A percentile compares a stretch with the other conserved stretches of the same genome.
Evolutionary conservation across 768 basidiomycete genomes (phyloP).

Genomic region (Rhizopogon vinicolor): DNA sequence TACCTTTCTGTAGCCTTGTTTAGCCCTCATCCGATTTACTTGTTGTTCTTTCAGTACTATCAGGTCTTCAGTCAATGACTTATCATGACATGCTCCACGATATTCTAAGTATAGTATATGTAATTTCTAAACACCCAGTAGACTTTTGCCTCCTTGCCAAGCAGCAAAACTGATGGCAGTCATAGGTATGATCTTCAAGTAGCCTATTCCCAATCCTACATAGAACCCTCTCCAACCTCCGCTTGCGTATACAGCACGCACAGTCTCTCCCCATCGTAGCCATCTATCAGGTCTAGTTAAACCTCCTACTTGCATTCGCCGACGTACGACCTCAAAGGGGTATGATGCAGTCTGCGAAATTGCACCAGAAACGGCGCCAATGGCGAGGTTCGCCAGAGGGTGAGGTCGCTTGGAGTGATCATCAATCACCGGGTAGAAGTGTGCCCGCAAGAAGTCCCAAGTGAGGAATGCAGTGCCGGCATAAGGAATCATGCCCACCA

Average conservation of each 20-base stretch:
- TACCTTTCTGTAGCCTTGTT: neutral
- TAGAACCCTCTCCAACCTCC: constrained; percentile 89
- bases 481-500: constrained; percentile 92
- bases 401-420: constrained; percentile 34
- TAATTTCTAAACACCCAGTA: constrained; percentile 22
- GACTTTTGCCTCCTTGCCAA: constrained; percentile 58
- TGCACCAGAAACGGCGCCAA: constrained; percentile 84
- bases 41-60: neutral
- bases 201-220: constrained; percentile 87
- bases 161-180: constrained; percentile 87
- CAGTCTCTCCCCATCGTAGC: constrained; percentile 78
- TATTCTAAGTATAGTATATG: constrained; percentile 1
- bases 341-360: constrained; percentile 88
- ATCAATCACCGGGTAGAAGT: constrained; percentile 44
- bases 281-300: constrained; percentile 71
- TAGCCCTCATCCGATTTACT: neutral
- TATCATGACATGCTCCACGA: neutral
- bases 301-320: constrained; percentile 95
- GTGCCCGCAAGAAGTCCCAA: constrained; percentile 75
- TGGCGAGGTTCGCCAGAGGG: constrained; percentile 63
- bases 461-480: constrained; percentile 92
- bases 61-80: neutral
- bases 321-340: constrained; percentile 88
- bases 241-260: constrained; percentile 54
- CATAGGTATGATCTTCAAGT: constrained; percentile 94